Conservation (phyloP, 129 eudicot species). For the Flaveria linearis region DNA sequence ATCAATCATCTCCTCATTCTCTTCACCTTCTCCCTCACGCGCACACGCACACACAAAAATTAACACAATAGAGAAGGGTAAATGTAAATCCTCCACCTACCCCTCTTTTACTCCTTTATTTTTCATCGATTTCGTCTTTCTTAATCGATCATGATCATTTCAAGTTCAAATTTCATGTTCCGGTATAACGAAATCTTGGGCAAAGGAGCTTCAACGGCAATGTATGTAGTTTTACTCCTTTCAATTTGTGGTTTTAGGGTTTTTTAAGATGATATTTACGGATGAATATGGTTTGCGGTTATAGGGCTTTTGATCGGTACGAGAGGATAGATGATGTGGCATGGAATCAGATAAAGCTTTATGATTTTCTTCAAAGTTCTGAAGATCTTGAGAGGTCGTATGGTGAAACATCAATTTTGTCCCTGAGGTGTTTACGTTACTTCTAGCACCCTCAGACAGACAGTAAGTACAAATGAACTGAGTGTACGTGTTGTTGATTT, state of each 20-base stretch:
- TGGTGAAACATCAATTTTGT: slow-evolving; percentile 30
- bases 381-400: slow-evolving; percentile 89
- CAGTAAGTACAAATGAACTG: too few relatives aligned
- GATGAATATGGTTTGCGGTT: slow-evolving; percentile 38
- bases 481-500: too few relatives aligned
- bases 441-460: too few relatives aligned
- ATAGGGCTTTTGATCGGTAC: slow-evolving; percentile 88
- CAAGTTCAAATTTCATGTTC: slow-evolving; percentile 19
- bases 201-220: slow-evolving; percentile 90
- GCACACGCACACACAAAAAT: too few relatives aligned
- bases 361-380: slow-evolving; percentile 75
- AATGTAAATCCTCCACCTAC: too few relatives aligned
- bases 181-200: slow-evolving; percentile 92
- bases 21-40: too few relatives aligned
- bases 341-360: slow-evolving; percentile 86
- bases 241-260: background rate
- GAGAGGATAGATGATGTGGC: slow-evolving; percentile 87
- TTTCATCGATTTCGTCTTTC: too few relatives aligned
- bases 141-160: background rate
- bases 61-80: too few relatives aligned
- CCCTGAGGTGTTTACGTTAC: too few relatives aligned
- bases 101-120: too few relatives aligned
- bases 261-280: background rate
- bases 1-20: too few relatives aligned
- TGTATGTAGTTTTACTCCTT: slow-evolving; percentile 45